Conservation (phyloP, 768 basidiomycete genomes). For the Leccinum sublutescens region DNA sequence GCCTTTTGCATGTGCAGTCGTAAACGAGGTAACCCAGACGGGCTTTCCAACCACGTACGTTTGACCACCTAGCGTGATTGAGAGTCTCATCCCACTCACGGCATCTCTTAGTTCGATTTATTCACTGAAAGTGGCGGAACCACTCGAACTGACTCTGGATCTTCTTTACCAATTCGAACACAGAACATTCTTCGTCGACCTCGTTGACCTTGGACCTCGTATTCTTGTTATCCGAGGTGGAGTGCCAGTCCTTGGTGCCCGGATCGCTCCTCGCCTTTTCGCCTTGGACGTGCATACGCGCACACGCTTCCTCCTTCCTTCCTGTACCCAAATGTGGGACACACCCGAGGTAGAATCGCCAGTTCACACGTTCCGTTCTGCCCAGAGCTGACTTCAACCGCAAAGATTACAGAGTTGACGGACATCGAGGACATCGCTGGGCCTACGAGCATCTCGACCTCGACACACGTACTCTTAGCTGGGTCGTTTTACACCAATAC, state of each 20-base stretch:
- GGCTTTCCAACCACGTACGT: conserved; percentile 1
- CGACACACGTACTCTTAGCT: conserved; percentile 19
- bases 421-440: background rate
- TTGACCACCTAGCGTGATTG: background rate
- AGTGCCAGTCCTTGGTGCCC: background rate
- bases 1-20: conserved; percentile 16
- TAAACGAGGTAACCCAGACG: conserved; percentile 1
- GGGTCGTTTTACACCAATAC: background rate
- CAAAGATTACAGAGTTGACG: conserved; percentile 1
- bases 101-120: conserved; percentile 6
- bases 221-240: conserved; percentile 7
- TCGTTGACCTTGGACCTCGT: conserved; percentile 18
- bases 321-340: background rate
- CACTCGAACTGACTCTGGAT: conserved; percentile 5
- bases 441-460: conserved; percentile 16
- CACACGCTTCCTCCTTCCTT: conserved; percentile 2
- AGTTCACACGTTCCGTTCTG: background rate
- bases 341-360: conserved; percentile 2
- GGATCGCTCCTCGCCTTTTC: background rate
- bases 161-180: conserved; percentile 16
- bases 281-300: conserved; percentile 19
- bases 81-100: background rate
- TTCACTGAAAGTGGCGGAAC: conserved; percentile 3
- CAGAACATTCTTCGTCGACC: background rate
- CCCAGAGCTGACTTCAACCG: background rate